Evolutionary conservation across 768 basidiomycete genomes (phyloP), one percentile per base, ranked within the genome.

Genomic region (Artomyces pyxidatus): DNA sequence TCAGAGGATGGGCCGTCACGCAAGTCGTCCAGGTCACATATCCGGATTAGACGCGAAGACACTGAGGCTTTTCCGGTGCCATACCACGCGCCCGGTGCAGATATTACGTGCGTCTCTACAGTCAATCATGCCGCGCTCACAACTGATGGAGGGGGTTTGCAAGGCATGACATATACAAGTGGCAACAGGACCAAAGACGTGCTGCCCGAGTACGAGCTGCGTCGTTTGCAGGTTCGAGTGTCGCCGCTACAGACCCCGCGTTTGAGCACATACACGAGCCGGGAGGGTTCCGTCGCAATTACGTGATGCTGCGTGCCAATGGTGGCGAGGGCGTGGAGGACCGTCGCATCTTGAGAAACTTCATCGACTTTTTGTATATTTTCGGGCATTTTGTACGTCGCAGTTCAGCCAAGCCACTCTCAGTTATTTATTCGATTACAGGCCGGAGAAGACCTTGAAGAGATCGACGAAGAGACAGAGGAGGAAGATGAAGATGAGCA

Each of bases 201-300:
- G 74, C 70, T 16, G 71, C 65, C 11, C 78, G 88, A 37, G 71
- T 76, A 16, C 83, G 88, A 32, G 71, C 85, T n/a, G 74, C 78
- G 30, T 90, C 88, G 0, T 88, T 78, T 56, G 73, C 81, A 10
- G 82, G 77, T 3, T 71, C 76, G 2, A 72, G 72, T 32, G 68
- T 71, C 10, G 60, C 65, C 0, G 69, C 75, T 4, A 71, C 71
- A 6, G 77, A 89, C 60, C 88, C 94, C 17, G 85, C 77, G 2
- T 88, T 96, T 49, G 85, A 93, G 59, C 90, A 94, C 58, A 92
- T 98, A 45, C 90, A 91, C 53, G 89, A 95, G 61, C 95, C 94
- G 0, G 94, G 94, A 48, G 94, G 93, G 1, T 96, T 97, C 67
- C 75, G 94, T 57, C 75, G 94, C 46, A 90, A 94, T 64, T 96